A percentile compares a stretch with the other conserved stretches of the same genome.
These are phyloP conservation scores for Ettlia oleoabundans DNA, from an alignment of 139 green algal species.

Conservation along the genomic window DNA sequence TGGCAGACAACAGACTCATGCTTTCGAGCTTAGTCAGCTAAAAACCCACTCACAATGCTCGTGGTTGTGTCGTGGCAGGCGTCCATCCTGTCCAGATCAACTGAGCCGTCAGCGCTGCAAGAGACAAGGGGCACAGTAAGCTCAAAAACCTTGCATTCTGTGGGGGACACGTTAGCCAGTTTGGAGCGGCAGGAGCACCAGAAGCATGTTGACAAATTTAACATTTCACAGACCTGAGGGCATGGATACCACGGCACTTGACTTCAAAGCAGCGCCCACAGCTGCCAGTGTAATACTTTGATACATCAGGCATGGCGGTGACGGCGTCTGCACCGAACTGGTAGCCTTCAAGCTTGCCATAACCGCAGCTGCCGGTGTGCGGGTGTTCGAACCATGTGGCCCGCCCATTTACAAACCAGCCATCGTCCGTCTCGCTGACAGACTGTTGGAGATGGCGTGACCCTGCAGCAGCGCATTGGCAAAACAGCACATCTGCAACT, in stretches of 20 bases:
- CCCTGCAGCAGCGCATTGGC: not conserved
- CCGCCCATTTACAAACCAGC: slow-evolving; percentile 4
- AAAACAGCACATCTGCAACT: no score
- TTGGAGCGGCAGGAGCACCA: no score
- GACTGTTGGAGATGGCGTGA: slow-evolving; percentile 11
- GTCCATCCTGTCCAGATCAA: slow-evolving; percentile 21
- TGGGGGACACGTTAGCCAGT: no score
- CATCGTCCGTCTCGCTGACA: not conserved
- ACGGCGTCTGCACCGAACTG: slow-evolving; percentile 34
- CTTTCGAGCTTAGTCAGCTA: no score
- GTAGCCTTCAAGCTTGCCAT: slow-evolving; percentile 34
- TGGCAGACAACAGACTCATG: no score
- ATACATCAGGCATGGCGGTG: slow-evolving; percentile 33
- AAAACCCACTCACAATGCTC: slow-evolving; percentile 32
- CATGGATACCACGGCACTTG: slow-evolving; percentile 37
- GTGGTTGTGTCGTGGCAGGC: slow-evolving; percentile 36
- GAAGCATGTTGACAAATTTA: no score
- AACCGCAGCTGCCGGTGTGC: slow-evolving; percentile 37
- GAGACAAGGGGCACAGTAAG: no score
- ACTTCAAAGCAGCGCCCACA: slow-evolving; percentile 42
- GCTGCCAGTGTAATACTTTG: not conserved
- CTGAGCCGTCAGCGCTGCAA: slow-evolving; percentile 26
- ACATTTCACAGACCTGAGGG: not conserved
- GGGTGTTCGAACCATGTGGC: slow-evolving; percentile 48
- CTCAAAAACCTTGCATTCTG: no score